Evolutionary conservation across 2,329 filamentous ascomycete genomes (phyloP).

Genomic region (Drechslerella dactyloides): DNA sequence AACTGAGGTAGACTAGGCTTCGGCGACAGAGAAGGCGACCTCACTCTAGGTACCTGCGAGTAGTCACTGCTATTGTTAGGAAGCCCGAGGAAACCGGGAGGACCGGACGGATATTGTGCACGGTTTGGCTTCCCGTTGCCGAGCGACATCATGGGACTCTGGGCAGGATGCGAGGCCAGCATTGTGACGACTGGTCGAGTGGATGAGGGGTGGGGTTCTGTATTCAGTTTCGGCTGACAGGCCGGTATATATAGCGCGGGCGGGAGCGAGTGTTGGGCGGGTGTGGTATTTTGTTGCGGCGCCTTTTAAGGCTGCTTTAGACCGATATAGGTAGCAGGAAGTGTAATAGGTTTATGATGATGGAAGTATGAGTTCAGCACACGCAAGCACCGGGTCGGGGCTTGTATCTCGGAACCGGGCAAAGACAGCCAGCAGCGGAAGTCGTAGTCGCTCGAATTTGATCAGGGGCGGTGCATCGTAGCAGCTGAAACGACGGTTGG

Average conservation of each 20-base stretch:
- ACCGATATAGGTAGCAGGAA: slow-evolving; percentile 7
- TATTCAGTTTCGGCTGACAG: neutral
- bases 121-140: slow-evolving; percentile 21
- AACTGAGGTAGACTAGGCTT: slow-evolving; percentile 39
- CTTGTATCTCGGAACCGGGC: neutral
- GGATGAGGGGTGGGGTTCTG: neutral
- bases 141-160: slow-evolving; percentile 29
- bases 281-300: slow-evolving; percentile 15
- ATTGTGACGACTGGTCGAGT: slow-evolving; percentile 20
- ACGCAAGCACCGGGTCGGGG: neutral
- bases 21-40: slow-evolving; percentile 36
- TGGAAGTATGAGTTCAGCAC: neutral
- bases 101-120: slow-evolving; percentile 31
- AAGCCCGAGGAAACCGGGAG: slow-evolving; percentile 25
- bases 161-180: slow-evolving; percentile 23
- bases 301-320: slow-evolving; percentile 5
- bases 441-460: slow-evolving; percentile 25
- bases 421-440: neutral
- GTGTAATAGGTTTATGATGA: neutral
- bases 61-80: slow-evolving; percentile 21
- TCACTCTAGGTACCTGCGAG: slow-evolving; percentile 12
- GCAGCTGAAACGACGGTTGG: slow-evolving; percentile 15
- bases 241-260: slow-evolving; percentile 9
- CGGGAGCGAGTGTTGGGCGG: neutral
- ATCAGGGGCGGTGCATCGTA: slow-evolving; percentile 36